phyloP scores from a whole-genome alignment of 129 eudicot species.

The Flaveria bidentis region DNA sequence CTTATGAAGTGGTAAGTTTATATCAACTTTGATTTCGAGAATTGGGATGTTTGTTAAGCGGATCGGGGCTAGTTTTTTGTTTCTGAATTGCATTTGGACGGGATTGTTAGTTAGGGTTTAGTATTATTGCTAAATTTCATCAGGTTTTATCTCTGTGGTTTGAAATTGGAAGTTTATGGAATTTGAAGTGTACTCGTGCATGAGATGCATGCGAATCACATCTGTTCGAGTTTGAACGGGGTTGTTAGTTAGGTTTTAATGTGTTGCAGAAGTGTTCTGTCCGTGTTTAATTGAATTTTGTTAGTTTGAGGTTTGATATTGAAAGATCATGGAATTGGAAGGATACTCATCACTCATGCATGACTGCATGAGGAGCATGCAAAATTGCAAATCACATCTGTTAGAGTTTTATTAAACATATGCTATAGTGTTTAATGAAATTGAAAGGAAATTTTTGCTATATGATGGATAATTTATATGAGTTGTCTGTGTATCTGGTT shows the following conservation, averaged over 20 bases:
- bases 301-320: too few relatives aligned
- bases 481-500: background rate
- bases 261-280: too few relatives aligned
- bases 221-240: background rate
- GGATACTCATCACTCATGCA: background rate
- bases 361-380: background rate
- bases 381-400: background rate
- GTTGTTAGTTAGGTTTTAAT: background rate
- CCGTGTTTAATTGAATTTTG: too few relatives aligned
- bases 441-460: background rate
- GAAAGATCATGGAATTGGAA: background rate
- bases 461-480: background rate
- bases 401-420: background rate
- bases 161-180: background rate
- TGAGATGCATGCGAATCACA: background rate
- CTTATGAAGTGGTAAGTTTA: slow-evolving; percentile 22
- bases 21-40: background rate
- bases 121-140: background rate
- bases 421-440: background rate
- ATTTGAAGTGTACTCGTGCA: background rate
- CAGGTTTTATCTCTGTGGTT: background rate
- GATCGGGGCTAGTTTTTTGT: slow-evolving; percentile 23
- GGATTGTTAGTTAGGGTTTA: background rate
- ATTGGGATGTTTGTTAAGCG: background rate
- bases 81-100: background rate